Evolutionary conservation across 768 basidiomycete genomes (phyloP).

Genomic region (Austroboletus festivus): DNA sequence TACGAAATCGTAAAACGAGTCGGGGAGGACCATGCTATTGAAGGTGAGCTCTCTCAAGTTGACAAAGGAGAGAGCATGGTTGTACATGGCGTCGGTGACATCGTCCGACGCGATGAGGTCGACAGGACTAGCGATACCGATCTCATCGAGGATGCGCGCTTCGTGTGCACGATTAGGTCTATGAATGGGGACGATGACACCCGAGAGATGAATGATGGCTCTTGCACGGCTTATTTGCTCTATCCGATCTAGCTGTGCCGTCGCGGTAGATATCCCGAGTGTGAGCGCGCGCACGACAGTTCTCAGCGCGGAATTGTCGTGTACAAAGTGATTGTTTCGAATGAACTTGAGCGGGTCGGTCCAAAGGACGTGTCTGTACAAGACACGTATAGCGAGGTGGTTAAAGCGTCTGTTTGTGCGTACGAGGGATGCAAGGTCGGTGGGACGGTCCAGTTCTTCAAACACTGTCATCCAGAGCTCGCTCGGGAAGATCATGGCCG

Average conservation of each 20-base stretch:
- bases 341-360: constrained; percentile 26
- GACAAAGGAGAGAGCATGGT: constrained; percentile 23
- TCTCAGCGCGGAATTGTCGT: constrained; percentile 3
- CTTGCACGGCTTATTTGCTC: constrained; percentile 29
- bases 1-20: constrained; percentile 34
- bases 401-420: constrained; percentile 32
- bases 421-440: constrained; percentile 33
- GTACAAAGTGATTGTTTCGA: constrained; percentile 19
- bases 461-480: constrained; percentile 41
- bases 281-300: constrained; percentile 22
- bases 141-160: constrained; percentile 24
- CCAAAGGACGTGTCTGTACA: constrained; percentile 38
- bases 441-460: constrained; percentile 28
- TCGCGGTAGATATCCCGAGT: constrained; percentile 25
- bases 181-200: constrained; percentile 13
- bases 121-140: constrained; percentile 15
- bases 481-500: constrained; percentile 29
- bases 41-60: constrained; percentile 39
- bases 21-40: constrained; percentile 36
- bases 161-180: constrained; percentile 23
- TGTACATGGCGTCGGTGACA: constrained; percentile 21
- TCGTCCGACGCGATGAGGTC: constrained; percentile 21
- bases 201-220: constrained; percentile 18
- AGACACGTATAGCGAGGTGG: constrained; percentile 25
- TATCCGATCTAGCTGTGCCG: constrained; percentile 18